These are phyloP conservation scores for Cercospora zeae-maydis DNA, from an alignment of 2,329 filamentous ascomycete genomes.

Conservation along the genomic window DNA sequence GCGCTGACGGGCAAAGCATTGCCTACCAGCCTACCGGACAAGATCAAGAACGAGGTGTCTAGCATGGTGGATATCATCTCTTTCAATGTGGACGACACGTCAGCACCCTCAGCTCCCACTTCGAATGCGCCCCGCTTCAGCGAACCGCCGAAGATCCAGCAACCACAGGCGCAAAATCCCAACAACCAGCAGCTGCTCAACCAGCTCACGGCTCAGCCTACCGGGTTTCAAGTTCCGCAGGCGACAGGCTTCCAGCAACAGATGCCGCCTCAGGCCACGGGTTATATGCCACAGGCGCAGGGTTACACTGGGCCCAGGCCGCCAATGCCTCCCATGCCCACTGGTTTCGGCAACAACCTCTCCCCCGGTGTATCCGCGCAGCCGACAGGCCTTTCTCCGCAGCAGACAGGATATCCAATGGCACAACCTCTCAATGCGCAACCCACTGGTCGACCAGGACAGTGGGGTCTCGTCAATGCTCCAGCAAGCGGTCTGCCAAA, in stretches of 20 bases:
- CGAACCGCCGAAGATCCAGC: constrained; percentile 50
- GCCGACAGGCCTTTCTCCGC: constrained; percentile 49
- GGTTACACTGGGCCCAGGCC: constrained; percentile 78
- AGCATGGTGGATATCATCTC: constrained; percentile 99
- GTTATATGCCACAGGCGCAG: constrained; percentile 67
- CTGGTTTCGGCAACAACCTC: constrained; percentile 55
- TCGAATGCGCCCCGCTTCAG: constrained; percentile 71
- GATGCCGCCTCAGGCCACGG: constrained; percentile 54
- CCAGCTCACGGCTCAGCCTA: constrained; percentile 54
- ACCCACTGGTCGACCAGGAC: constrained; percentile 85
- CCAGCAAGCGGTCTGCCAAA: constrained; percentile 86
- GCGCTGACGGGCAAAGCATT: constrained; percentile 83
- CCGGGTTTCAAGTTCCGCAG: constrained; percentile 56
- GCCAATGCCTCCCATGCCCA: constrained; percentile 80
- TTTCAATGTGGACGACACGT: constrained; percentile 79
- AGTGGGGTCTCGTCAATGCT: constrained; percentile 98
- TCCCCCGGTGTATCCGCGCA: constrained; percentile 4
- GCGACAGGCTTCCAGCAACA: constrained; percentile 49
- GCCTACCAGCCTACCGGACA: constrained; percentile 72
- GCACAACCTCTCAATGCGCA: constrained; percentile 74
- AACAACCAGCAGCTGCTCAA: constrained; percentile 63
- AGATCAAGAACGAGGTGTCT: constrained; percentile 91
- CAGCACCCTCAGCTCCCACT: constrained; percentile 46
- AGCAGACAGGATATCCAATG: constrained; percentile 65
- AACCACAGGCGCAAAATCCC: constrained; percentile 58